These are phyloP conservation scores for Cylindrotheca fusiformis DNA, from an alignment of 108 stramenopile species.

Conservation along the genomic window DNA sequence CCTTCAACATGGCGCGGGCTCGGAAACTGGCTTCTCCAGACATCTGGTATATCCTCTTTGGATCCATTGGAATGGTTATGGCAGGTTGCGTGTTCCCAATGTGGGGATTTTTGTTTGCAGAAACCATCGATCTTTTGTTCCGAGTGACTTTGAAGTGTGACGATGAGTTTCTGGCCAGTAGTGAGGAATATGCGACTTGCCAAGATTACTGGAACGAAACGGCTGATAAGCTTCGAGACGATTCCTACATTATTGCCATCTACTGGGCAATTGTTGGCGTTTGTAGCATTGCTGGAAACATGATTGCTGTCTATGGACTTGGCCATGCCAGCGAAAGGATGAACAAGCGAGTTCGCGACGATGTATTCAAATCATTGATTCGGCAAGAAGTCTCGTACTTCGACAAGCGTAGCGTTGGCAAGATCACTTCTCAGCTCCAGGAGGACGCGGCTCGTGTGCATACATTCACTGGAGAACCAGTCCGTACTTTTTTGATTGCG, in stretches of 20 bases:
- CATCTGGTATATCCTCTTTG: constrained; percentile 22
- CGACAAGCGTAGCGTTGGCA: constrained; percentile 65
- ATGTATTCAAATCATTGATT: constrained; percentile 51
- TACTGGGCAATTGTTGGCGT: constrained; percentile 47
- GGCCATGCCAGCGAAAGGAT: constrained; percentile 71
- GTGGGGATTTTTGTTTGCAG: constrained; percentile 62
- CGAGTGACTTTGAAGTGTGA: constrained; percentile 43
- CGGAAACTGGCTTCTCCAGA: constrained; percentile 43
- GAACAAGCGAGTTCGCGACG: constrained; percentile 68
- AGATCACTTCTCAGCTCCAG: constrained; percentile 78
- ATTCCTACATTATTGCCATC: constrained; percentile 36
- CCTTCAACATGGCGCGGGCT: constrained; percentile 41
- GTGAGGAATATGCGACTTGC: constrained; percentile 30
- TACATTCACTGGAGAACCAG: constrained; percentile 69
- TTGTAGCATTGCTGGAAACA: constrained; percentile 57
- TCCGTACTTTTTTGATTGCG: constrained; percentile 55
- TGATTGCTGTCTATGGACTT: constrained; percentile 60
- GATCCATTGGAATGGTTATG: constrained; percentile 57
- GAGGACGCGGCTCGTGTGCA: constrained; percentile 79
- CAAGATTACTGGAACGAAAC: constrained; percentile 46
- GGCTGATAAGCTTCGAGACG: constrained; percentile 50
- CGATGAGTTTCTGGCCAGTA: background rate
- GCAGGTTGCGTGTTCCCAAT: constrained; percentile 71
- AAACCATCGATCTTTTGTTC: constrained; percentile 65
- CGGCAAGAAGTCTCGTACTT: constrained; percentile 79